Evolutionary conservation across 306 rosid species (phyloP).

Genomic region (Gastrolobium bilobum): DNA sequence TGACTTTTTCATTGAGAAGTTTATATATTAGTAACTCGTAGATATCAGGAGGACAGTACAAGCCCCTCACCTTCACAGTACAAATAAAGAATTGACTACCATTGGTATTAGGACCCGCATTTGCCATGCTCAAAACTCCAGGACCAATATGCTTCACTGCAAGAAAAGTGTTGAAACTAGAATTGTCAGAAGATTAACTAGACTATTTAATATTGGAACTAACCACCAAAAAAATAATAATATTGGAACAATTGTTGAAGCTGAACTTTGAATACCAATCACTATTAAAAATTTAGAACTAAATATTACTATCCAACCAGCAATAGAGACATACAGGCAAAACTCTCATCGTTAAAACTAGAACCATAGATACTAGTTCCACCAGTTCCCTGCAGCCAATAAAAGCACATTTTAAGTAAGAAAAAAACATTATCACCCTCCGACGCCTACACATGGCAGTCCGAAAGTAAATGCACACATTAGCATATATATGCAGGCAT

Average conservation of each 20-base stretch:
- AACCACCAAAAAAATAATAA: too few species aligned
- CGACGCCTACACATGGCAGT: conserved; percentile 20
- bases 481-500: neutral
- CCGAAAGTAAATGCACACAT: conserved; percentile 24
- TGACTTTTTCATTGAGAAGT: neutral
- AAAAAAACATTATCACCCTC: conserved; percentile 11
- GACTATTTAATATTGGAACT: conserved; percentile 7
- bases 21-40: conserved; percentile 1
- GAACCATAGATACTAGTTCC: conserved; percentile 92
- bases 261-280: conserved; percentile 29
- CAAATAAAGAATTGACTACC: conserved; percentile 95
- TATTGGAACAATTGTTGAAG: conserved; percentile 2
- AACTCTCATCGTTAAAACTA: conserved; percentile 80
- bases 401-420: conserved; percentile 43
- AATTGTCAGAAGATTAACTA: neutral
- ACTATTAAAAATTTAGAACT: conserved; percentile 1
- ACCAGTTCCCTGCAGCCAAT: conserved; percentile 88
- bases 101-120: conserved; percentile 90
- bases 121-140: conserved; percentile 98
- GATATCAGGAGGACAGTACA: conserved; percentile 15
- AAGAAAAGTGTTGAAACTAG: conserved; percentile 49
- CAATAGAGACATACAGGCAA: conserved; percentile 65
- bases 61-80: conserved; percentile 77
- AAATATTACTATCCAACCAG: conserved; percentile 32
- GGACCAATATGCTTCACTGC: conserved; percentile 96